Evolutionary conservation across 1,139 yeast genomes (phyloP), one percentile per base, ranked within the genome.

Genomic region (Yamadazyma blattariae): DNA sequence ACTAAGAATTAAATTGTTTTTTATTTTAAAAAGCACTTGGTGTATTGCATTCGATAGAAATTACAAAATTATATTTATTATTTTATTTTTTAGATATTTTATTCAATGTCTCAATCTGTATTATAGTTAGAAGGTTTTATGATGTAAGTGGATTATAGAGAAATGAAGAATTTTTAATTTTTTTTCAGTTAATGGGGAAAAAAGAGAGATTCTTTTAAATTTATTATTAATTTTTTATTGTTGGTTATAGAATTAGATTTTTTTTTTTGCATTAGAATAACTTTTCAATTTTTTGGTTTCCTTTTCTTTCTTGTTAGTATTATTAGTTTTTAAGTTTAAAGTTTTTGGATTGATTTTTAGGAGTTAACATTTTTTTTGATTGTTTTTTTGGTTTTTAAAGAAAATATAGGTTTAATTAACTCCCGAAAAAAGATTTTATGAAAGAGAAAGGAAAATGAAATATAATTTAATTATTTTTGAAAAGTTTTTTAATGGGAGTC

Each of bases 401-500:
- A n/a, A 17, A 17, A 7, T 17, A 17, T 7, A 17, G 19, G n/a
- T 17, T 17, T 17, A 17, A 5, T 17, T 17, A 17, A 17, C 19
- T 17, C 19, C 19, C 7, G 19, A 7, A 15, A 27, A 12, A 11
- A 17, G 30, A 11, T 7, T 7, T 27, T 27, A 19, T 29, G 27
- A 12, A 19, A 21, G 38, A 17, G 19, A 17, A 17, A 17, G 19
- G 19, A 17, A 17, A 32, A 27, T 49, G 57, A 20, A 21, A 22
- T 20, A 13, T 20, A 14, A 9, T 21, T n/a, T n/a, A n/a, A n/a
- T n/a, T n/a, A n/a, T n/a, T 21, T 20, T 54, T 50, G 48, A 54
- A 54, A 52, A 56, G 59, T 58, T 54, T 51, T n/a, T 57, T 57
- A 56, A 55, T 56, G 61, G 59, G 57, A 53, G 48, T 48, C 50